Evolutionary conservation across 2,329 filamentous ascomycete species (phyloP).

Genomic region (Ceratocystis cacaofunesta): DNA sequence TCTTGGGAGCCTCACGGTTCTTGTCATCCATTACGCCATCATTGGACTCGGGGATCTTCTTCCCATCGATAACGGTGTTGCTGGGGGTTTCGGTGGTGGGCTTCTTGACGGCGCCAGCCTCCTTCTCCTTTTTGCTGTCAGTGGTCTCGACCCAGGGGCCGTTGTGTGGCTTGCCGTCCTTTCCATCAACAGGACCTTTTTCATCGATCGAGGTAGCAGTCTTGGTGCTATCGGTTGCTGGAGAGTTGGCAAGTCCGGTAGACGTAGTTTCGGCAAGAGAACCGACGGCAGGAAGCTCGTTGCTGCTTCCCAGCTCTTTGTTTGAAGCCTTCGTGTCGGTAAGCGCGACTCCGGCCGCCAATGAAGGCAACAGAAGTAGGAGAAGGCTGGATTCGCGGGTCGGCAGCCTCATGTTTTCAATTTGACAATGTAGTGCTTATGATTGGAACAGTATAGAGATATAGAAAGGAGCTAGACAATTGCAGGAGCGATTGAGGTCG

Average conservation of each 20-base stretch:
- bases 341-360: constrained; percentile 14
- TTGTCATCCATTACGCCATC: constrained; percentile 92
- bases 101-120: constrained; percentile 23
- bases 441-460: not conserved
- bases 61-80: constrained; percentile 41
- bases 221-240: constrained; percentile 8
- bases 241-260: not conserved
- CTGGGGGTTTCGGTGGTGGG: constrained; percentile 30
- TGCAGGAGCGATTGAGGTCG: not conserved
- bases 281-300: constrained; percentile 1
- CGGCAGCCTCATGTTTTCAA: constrained; percentile 14
- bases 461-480: not conserved
- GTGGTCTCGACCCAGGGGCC: constrained; percentile 59
- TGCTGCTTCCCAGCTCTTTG: constrained; percentile 26
- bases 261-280: constrained; percentile 6
- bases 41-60: constrained; percentile 46
- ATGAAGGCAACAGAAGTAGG: constrained; percentile 14
- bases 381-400: constrained; percentile 13
- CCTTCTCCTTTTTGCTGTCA: constrained; percentile 24
- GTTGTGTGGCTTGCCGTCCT: constrained; percentile 83
- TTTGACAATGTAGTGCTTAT: not conserved
- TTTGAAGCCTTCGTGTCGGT: constrained; percentile 23
- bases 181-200: constrained; percentile 79
- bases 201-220: constrained; percentile 31
- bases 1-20: constrained; percentile 56